Evolutionary conservation across 139 green algal genomes (phyloP).

Genomic region (Diplosphaera chodatii): DNA sequence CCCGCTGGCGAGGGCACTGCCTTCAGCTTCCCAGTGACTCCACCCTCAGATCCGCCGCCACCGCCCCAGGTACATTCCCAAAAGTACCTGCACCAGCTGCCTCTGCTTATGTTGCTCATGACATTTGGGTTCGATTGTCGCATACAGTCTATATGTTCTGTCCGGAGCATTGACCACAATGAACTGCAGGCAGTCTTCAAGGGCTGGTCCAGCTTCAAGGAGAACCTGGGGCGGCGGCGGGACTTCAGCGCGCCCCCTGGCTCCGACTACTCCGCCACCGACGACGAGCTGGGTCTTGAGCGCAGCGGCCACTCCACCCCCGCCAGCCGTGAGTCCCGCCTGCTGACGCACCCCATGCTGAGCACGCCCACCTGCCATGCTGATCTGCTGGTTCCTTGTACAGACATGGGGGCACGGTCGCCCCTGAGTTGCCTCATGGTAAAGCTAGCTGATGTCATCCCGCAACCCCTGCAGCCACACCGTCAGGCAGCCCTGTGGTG

Average conservation of each 20-base stretch:
- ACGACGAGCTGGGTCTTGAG: background rate
- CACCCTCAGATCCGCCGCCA: constrained; percentile 29
- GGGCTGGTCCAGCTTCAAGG: constrained; percentile 1
- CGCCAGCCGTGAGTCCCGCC: background rate
- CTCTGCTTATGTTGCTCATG: no score
- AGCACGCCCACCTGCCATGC: no score
- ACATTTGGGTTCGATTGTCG: no score
- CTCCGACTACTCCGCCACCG: background rate
- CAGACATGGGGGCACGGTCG: no score
- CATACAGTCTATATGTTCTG: no score
- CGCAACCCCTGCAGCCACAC: background rate
- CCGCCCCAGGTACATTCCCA: constrained; percentile 1
- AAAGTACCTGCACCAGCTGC: no score
- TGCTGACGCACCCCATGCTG: no score
- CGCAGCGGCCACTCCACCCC: background rate
- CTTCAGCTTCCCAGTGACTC: constrained; percentile 48
- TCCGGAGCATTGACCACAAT: no score
- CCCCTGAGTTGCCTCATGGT: no score
- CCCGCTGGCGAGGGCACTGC: background rate
- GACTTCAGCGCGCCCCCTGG: no score
- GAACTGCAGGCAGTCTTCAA: background rate
- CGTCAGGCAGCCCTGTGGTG: background rate
- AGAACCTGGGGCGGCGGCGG: background rate
- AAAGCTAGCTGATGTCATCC: no score
- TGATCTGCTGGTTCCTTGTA: no score